Conservation (phyloP, 805 yeast species). For the Metschnikowia continentalis region DNA sequence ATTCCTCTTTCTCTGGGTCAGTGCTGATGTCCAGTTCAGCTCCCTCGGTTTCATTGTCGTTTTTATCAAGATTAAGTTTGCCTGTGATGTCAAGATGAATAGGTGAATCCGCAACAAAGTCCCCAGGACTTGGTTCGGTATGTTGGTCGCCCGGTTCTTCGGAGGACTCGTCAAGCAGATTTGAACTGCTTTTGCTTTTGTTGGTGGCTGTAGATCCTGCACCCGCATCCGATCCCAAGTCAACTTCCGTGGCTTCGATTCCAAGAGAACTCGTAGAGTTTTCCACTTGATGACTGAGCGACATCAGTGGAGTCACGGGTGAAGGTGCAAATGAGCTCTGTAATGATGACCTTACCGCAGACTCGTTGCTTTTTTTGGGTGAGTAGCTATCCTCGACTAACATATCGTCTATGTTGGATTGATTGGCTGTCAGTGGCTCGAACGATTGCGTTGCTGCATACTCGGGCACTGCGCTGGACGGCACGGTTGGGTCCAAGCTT, state of each 20-base stretch:
- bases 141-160: neutral
- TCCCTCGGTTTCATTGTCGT: neutral
- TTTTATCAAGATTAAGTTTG: neutral
- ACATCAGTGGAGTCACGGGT: neutral
- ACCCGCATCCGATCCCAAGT: neutral
- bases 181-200: neutral
- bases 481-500: constrained; percentile 28
- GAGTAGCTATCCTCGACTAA: constrained; percentile 15
- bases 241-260: neutral
- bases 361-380: constrained; percentile 11
- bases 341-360: constrained; percentile 27
- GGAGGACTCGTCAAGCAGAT: neutral
- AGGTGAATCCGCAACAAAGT: neutral
- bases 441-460: constrained; percentile 15
- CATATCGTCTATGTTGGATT: constrained; percentile 26
- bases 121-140: neutral
- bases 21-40: constrained; percentile 5
- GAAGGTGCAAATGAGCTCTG: constrained; percentile 33
- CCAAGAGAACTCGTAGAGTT: neutral
- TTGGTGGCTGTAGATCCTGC: neutral
- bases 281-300: neutral
- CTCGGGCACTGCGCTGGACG: constrained; percentile 31
- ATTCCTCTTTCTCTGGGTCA: neutral
- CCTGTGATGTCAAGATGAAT: neutral
- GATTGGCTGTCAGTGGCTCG: neutral